phyloP scores from a whole-genome alignment of 2,329 filamentous ascomycete species.

The Colletotrichum cereale region DNA sequence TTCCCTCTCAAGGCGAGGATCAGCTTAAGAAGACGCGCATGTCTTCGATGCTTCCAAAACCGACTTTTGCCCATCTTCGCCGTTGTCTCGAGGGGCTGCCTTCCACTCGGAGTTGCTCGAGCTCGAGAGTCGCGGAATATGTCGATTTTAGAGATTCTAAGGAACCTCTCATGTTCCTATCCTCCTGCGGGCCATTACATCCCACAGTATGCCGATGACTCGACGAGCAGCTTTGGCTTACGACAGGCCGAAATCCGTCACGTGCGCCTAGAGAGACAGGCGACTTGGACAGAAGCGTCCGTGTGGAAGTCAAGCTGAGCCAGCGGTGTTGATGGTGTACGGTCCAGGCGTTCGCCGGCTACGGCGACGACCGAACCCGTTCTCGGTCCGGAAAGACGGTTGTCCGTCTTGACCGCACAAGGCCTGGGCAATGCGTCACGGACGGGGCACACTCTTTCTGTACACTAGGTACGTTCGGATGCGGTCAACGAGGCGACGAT shows the following conservation, averaged over 20 bases:
- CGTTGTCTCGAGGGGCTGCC: not conserved
- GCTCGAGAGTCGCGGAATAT: not conserved
- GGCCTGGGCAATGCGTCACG: conserved; percentile 18
- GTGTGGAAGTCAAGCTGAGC: not conserved
- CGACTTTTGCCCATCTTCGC: not conserved
- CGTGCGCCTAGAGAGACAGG: not conserved
- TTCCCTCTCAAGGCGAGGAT: not conserved
- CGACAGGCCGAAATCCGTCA: not conserved
- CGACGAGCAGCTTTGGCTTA: not conserved
- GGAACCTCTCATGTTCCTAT: not conserved
- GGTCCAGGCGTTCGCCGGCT: not conserved
- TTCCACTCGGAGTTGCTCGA: not conserved
- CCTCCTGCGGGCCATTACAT: not conserved
- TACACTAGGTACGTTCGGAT: conserved; percentile 9
- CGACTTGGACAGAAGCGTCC: not conserved
- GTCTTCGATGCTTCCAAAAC: not conserved
- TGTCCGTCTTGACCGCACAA: not conserved
- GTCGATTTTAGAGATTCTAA: not conserved
- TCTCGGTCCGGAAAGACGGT: conserved; percentile 4
- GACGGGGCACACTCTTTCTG: not conserved
- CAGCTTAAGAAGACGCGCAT: conserved; percentile 7
- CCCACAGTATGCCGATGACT: not conserved
- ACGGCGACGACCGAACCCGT: not conserved
- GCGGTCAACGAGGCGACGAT: conserved; percentile 24
- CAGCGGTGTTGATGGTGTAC: not conserved